Base-by-base conservation (phyloP, 1,284 basidiomycete species). In the Flammula alnicola region DNA sequence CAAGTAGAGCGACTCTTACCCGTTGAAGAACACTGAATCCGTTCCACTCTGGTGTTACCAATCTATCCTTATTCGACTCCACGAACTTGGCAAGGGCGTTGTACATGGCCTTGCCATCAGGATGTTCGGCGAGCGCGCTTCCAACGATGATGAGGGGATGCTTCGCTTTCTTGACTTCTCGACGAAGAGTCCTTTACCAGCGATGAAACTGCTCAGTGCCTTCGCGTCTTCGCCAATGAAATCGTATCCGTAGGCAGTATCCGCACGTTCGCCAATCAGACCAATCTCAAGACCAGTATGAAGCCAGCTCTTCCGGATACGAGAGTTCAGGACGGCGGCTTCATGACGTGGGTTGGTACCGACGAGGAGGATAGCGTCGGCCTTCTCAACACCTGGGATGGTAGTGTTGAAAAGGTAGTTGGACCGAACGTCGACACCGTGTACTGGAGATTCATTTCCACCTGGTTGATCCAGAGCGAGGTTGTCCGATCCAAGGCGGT, bases 351-450 rank as follows among this genome's bases (percentile, higher is more conserved):
- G 96, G 75, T 99, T 98, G 47, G 95, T 98, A 58, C 96, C 96
- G 62, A 99, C 86, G 29, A 99, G 84, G 14, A 99, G 83, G 57
- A 99, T 91, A 27, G 78, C 92, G 65, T 99, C 97, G 23, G 96
- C 95, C 52, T 90, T 81, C 65, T 97, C 96, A 36, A 96, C 81
- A 37, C 92, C 91, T 32, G 93, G 86, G 56, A 99, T 95, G 30
- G 89, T 93, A n/a, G 88, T 80, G 75, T 98, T 98, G 81, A 99
- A 97, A 36, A 95, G 85, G 75, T 98, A 99, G 77, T 97, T 98
- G 31, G 93, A 91, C 55, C 97, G 91, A 55, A 98, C 78, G 66
- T 99, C 96, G 51, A 96, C 82, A 37, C 92, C 92, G 59, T 93
- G 84, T 1, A 83, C 79, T 5, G 93, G 91, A 1, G 82, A 68